Conservation (phyloP, 2,329 filamentous ascomycete genomes). For the Alternaria sp. region DNA sequence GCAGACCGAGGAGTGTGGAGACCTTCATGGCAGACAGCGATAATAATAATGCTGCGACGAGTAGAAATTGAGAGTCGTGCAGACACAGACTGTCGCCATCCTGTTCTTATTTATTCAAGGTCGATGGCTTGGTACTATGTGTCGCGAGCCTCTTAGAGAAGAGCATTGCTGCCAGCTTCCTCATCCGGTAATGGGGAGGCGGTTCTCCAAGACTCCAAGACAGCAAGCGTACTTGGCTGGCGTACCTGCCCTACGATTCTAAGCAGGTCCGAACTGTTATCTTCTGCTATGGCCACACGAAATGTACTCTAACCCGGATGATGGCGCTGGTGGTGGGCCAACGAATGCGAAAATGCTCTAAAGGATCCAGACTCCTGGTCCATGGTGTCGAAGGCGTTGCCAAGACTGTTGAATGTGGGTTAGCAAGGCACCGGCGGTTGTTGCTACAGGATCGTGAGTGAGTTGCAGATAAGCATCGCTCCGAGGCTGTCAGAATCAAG, state of each 20-base stretch:
- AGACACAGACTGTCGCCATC: neutral
- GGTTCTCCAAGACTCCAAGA: constrained; percentile 16
- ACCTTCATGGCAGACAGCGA: constrained; percentile 30
- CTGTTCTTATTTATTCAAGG: constrained; percentile 10
- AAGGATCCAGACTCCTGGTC: constrained; percentile 12
- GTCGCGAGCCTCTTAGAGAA: neutral
- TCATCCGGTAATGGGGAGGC: constrained; percentile 11
- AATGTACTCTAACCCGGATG: constrained; percentile 2
- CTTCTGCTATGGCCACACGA: constrained; percentile 8
- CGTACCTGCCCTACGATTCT: constrained; percentile 19
- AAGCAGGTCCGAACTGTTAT: constrained; percentile 29
- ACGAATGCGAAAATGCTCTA: neutral
- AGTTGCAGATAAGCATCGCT: neutral
- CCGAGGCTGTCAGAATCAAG: neutral
- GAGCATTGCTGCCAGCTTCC: constrained; percentile 16
- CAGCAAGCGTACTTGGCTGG: constrained; percentile 26
- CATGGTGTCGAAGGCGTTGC: constrained; percentile 9
- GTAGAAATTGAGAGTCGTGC: constrained; percentile 8
- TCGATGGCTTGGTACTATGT: constrained; percentile 1
- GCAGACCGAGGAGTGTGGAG: constrained; percentile 29
- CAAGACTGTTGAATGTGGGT: constrained; percentile 4
- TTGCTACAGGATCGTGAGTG: neutral
- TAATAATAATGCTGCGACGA: constrained; percentile 2
- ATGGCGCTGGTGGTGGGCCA: neutral
- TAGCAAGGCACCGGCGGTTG: neutral